Evolutionary conservation across 2,329 filamentous ascomycete species (phyloP).

Genomic region (Penicillium sp.): DNA sequence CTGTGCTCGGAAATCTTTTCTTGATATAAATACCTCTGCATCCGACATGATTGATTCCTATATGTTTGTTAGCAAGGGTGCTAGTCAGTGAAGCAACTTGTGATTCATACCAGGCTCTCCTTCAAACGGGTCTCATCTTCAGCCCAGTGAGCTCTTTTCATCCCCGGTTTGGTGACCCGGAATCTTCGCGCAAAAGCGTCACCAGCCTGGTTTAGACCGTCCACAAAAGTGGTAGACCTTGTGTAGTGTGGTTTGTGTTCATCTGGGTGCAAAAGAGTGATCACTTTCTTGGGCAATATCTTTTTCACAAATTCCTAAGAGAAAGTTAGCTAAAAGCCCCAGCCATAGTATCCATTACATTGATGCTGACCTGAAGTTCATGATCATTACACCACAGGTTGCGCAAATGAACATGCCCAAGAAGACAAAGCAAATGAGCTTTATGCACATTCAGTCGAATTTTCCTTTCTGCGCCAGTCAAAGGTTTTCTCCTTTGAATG

Average conservation of each 20-base stretch:
- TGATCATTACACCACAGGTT: conserved; percentile 89
- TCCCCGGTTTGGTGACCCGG: conserved; percentile 68
- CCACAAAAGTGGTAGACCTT: conserved; percentile 73
- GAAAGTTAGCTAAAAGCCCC: conserved; percentile 12
- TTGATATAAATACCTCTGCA: conserved; percentile 68
- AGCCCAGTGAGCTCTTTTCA: conserved; percentile 74
- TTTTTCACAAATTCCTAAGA: conserved; percentile 54
- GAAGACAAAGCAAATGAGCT: conserved; percentile 77
- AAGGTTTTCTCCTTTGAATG: conserved; percentile 50
- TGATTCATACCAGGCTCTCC: conserved; percentile 49
- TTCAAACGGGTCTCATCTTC: conserved; percentile 64
- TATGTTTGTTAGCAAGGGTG: conserved; percentile 14
- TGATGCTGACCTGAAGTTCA: conserved; percentile 59
- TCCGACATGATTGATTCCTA: conserved; percentile 62
- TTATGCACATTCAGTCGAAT: conserved; percentile 79
- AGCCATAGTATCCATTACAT: neutral
- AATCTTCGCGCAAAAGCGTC: conserved; percentile 71
- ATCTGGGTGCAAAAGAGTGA: conserved; percentile 69
- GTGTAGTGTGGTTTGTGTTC: conserved; percentile 71
- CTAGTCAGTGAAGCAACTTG: conserved; percentile 10
- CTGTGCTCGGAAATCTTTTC: conserved; percentile 70
- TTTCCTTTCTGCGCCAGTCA: conserved; percentile 60
- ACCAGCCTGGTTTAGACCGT: conserved; percentile 71
- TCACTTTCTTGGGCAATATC: conserved; percentile 66
- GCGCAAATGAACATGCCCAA: conserved; percentile 74